phyloP scores from a whole-genome alignment of 305 asterid genomes.

The Petunia hybrid region DNA sequence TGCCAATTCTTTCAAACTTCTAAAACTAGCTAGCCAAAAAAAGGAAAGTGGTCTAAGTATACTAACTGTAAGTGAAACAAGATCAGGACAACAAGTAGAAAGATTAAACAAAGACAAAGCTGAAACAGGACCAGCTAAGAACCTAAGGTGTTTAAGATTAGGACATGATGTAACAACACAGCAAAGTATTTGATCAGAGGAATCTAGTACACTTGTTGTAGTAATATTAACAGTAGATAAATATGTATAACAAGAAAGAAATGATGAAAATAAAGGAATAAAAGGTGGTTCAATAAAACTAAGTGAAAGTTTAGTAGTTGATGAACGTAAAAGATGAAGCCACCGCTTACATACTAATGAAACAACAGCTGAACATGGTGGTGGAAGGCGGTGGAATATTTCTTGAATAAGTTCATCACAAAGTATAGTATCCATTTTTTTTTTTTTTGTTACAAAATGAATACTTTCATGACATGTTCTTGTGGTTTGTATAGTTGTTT shows the following conservation, averaged over 20 bases:
- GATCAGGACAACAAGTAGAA: constrained; percentile 53
- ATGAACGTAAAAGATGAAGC: constrained; percentile 67
- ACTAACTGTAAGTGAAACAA: constrained; percentile 57
- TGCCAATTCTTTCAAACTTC: constrained; percentile 55
- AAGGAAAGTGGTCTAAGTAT: constrained; percentile 62
- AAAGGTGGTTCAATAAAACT: constrained; percentile 40
- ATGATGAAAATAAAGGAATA: constrained; percentile 46
- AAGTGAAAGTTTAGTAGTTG: constrained; percentile 62
- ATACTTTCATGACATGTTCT: too few species aligned
- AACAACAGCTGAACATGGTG: constrained; percentile 54
- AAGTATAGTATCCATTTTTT: constrained; percentile 59
- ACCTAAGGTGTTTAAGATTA: constrained; percentile 55
- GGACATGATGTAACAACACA: constrained; percentile 61
- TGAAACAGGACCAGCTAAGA: constrained; percentile 53
- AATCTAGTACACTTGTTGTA: constrained; percentile 32
- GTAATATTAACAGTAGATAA: constrained; percentile 55
- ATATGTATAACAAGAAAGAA: constrained; percentile 54
- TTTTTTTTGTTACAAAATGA: too few species aligned
- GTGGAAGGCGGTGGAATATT: constrained; percentile 79
- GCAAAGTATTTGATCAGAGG: constrained; percentile 37
- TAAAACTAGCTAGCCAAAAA: constrained; percentile 60
- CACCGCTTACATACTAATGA: constrained; percentile 72
- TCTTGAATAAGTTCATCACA: constrained; percentile 83
- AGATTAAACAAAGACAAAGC: constrained; percentile 46
- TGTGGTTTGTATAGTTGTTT: too few species aligned